These are phyloP conservation scores for Metarhizium album DNA, from an alignment of 2,329 filamentous ascomycete species.

Conservation along the genomic window DNA sequence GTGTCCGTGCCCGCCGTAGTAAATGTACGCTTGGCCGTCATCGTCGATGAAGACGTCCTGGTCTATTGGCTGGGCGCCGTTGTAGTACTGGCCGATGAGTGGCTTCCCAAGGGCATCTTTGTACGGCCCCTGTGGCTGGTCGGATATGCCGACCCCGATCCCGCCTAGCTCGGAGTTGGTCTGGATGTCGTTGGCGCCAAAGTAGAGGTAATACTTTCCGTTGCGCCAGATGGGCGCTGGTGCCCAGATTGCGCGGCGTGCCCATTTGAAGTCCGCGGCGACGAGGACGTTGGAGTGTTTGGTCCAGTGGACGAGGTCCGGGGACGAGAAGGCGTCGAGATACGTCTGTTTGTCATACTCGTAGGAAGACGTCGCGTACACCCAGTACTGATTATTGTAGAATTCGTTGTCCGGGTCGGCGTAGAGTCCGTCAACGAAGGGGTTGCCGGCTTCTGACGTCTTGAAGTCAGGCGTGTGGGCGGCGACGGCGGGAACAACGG, in stretches of 20 bases:
- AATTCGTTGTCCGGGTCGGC: slow-evolving; percentile 38
- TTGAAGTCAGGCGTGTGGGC: slow-evolving; percentile 20
- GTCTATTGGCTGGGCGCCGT: slow-evolving; percentile 35
- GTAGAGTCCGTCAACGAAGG: slow-evolving; percentile 38
- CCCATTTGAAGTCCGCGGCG: slow-evolving; percentile 25
- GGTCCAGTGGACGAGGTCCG: slow-evolving; percentile 37
- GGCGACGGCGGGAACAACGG: background rate
- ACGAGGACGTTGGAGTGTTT: slow-evolving; percentile 33
- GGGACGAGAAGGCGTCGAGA: slow-evolving; percentile 39
- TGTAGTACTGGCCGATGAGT: slow-evolving; percentile 26
- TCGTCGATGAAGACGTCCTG: slow-evolving; percentile 30
- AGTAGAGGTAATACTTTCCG: slow-evolving; percentile 39
- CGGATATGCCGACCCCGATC: slow-evolving; percentile 24
- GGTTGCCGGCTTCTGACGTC: slow-evolving; percentile 33
- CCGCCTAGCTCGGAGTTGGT: slow-evolving; percentile 25
- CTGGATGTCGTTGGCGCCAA: slow-evolving; percentile 37
- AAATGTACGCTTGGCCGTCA: slow-evolving; percentile 31
- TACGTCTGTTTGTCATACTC: slow-evolving; percentile 36
- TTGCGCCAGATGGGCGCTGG: slow-evolving; percentile 32
- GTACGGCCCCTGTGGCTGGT: slow-evolving; percentile 25
- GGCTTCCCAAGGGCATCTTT: slow-evolving; percentile 22
- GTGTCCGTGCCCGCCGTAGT: slow-evolving; percentile 27
- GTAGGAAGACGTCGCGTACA: slow-evolving; percentile 35
- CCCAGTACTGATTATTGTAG: slow-evolving; percentile 34
- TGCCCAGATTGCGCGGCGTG: slow-evolving; percentile 34